Percentiles rank a stretch among this genome's conserved stretches.
These are phyloP conservation scores for Elongisporangium senticosum DNA, from an alignment of 352 stramenopile genomes.

Conservation along the genomic window DNA sequence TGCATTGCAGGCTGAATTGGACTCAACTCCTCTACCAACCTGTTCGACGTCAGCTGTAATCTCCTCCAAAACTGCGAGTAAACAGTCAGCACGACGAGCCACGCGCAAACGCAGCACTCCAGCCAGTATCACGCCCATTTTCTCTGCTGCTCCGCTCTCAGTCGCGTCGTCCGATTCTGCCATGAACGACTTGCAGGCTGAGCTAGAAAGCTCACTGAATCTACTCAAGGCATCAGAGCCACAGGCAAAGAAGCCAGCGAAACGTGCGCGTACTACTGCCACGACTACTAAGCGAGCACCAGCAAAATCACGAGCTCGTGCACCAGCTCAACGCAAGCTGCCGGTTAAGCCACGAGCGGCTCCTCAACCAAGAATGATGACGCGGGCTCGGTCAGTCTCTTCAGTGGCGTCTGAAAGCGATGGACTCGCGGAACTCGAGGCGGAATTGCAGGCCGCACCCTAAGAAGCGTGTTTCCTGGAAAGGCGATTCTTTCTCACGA, in stretches of 20 bases:
- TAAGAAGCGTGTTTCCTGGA: neutral
- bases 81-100: neutral
- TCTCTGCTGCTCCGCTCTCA: neutral
- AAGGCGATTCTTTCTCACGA: neutral
- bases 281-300: neutral
- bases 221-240: neutral
- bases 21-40: neutral
- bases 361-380: neutral
- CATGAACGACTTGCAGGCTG: neutral
- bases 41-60: neutral
- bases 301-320: neutral
- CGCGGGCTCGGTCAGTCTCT: neutral
- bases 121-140: neutral
- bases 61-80: neutral
- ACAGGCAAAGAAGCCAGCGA: neutral
- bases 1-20: neutral
- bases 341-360: neutral
- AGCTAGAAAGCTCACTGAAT: neutral
- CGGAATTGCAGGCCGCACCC: slow-evolving; percentile 27
- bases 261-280: neutral
- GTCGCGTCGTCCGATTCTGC: neutral
- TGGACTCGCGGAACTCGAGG: slow-evolving; percentile 34
- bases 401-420: slow-evolving; percentile 41
- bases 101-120: neutral
- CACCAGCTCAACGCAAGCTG: neutral